Conservation (phyloP, 2,329 filamentous ascomycete genomes). For the Monilinia laxa region DNA sequence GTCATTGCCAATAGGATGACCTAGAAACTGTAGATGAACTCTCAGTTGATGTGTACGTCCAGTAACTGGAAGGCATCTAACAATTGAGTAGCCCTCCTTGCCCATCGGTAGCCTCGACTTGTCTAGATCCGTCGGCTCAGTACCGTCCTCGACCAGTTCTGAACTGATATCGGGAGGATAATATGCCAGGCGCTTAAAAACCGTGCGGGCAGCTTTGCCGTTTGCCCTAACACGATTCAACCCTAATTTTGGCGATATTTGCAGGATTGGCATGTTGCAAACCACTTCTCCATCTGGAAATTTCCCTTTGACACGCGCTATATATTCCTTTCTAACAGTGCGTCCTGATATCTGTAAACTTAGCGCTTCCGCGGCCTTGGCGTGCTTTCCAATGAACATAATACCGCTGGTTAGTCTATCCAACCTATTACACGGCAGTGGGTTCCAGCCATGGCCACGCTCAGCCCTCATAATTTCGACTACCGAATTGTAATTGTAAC, state of each 20-base stretch:
- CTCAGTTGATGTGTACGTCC: slow-evolving; percentile 93
- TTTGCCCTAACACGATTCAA: slow-evolving; percentile 92
- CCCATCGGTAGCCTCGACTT: slow-evolving; percentile 45
- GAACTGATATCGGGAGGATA: slow-evolving; percentile 59
- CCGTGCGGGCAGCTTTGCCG: slow-evolving; percentile 84
- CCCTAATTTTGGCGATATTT: slow-evolving; percentile 92
- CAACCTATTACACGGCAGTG: slow-evolving; percentile 82
- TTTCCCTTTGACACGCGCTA: slow-evolving; percentile 84
- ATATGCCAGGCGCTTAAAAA: slow-evolving; percentile 91
- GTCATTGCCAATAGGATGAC: slow-evolving; percentile 94
- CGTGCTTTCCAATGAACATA: slow-evolving; percentile 95
- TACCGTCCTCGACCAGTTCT: slow-evolving; percentile 26
- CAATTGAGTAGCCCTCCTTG: slow-evolving; percentile 86
- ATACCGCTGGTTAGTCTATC: slow-evolving; percentile 92
- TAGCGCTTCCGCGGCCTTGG: slow-evolving; percentile 74
- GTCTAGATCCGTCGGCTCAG: slow-evolving; percentile 21
- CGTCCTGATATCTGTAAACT: slow-evolving; percentile 73
- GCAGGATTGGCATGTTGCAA: slow-evolving; percentile 89
- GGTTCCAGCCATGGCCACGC: slow-evolving; percentile 54
- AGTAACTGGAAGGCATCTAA: slow-evolving; percentile 89
- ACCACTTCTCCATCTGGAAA: slow-evolving; percentile 91
- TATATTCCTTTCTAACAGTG: slow-evolving; percentile 91
- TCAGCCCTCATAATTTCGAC: slow-evolving; percentile 90
- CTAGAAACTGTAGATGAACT: slow-evolving; percentile 91
- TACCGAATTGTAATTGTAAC: slow-evolving; percentile 94